Evolutionary conservation across 495 filamentous ascomycete species (phyloP).

Genomic region (Peziza echinospora): DNA sequence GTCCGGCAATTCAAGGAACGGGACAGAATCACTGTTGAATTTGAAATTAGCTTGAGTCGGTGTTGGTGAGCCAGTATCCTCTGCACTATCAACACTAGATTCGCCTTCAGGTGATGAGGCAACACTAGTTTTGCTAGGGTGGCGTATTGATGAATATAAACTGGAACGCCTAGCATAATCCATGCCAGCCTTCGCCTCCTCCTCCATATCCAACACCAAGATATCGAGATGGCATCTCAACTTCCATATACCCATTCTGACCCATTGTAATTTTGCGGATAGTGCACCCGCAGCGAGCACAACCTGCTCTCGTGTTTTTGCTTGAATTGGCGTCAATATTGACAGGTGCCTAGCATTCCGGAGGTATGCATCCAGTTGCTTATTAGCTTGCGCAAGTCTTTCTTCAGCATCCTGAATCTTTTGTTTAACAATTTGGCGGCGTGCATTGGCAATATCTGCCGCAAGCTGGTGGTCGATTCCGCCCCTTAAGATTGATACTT

Average conservation of each 20-base stretch:
- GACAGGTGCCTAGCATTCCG: constrained; percentile 85
- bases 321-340: constrained; percentile 69
- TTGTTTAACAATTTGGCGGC: constrained; percentile 57
- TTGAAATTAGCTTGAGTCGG: too few species aligned
- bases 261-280: constrained; percentile 80
- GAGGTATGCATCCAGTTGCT: constrained; percentile 57
- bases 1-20: too few species aligned
- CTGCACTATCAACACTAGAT: too few species aligned
- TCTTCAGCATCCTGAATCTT: constrained; percentile 72
- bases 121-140: background rate
- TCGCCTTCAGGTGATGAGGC: too few species aligned
- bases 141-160: constrained; percentile 8
- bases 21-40: too few species aligned
- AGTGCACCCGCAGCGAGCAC: constrained; percentile 66
- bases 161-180: constrained; percentile 16
- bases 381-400: constrained; percentile 47
- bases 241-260: constrained; percentile 79
- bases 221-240: constrained; percentile 81
- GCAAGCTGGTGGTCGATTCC: constrained; percentile 61
- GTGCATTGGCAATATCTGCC: constrained; percentile 58
- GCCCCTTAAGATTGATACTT: constrained; percentile 42
- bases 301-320: constrained; percentile 65
- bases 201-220: constrained; percentile 59
- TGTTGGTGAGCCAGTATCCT: too few species aligned
- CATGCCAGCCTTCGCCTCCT: constrained; percentile 34